Conservation (phyloP, 78 protist species). For the Dictyostelium discoideum region DNA sequence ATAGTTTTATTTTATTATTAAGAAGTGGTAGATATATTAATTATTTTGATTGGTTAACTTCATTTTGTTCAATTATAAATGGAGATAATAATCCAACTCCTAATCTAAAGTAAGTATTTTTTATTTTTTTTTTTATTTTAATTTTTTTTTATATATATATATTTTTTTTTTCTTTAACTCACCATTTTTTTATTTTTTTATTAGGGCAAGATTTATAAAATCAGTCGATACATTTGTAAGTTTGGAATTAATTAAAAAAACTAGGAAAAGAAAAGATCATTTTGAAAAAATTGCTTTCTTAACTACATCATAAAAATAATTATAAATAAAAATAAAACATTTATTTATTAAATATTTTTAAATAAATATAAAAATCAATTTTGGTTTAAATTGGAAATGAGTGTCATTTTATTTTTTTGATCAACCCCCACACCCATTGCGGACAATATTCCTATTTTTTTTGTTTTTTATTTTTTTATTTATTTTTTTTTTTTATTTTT, state of each 20-base stretch:
- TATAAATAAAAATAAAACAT: too few relatives aligned
- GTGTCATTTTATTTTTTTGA: too few relatives aligned
- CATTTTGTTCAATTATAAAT: slow-evolving; percentile 15
- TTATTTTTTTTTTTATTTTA: neutral
- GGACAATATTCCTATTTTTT: too few relatives aligned
- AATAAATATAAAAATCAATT: too few relatives aligned
- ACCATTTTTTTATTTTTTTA: neutral
- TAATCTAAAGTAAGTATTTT: slow-evolving; percentile 13
- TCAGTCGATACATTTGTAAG: slow-evolving; percentile 2
- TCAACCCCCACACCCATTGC: too few relatives aligned
- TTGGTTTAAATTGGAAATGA: too few relatives aligned
- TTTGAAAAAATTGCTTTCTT: slow-evolving; percentile 6
- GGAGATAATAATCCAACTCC: neutral
- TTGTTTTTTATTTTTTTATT: too few relatives aligned
- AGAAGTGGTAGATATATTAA: slow-evolving; percentile 48
- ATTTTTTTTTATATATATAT: neutral
- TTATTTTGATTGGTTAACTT: slow-evolving; percentile 39
- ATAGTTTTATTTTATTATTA: neutral
- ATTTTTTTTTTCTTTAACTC: neutral
- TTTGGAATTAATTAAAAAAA: slow-evolving; percentile 18
- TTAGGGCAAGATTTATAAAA: slow-evolving; percentile 24
- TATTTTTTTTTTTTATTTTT: too few relatives aligned
- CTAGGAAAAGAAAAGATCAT: slow-evolving; percentile 37
- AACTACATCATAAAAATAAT: too few relatives aligned
- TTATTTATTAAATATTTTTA: too few relatives aligned